Percentiles rank a stretch among this genome's conserved stretches.
These are phyloP conservation scores for Citrus hindsii DNA, from an alignment of 345 rosid species.

Conservation along the genomic window DNA sequence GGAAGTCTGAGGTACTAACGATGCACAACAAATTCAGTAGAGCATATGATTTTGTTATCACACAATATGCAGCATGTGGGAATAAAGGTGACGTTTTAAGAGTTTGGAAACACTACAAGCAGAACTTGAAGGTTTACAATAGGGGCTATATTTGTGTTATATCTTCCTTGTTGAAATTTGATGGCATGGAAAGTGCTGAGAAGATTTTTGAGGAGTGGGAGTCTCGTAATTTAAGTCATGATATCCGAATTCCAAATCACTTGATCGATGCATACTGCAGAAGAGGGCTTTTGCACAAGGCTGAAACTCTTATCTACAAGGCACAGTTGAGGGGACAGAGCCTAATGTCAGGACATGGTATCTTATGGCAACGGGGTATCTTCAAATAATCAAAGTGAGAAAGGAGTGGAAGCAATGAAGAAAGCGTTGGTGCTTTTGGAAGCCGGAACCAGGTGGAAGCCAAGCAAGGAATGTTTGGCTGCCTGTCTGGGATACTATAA, in stretches of 20 bases:
- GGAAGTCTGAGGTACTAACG: constrained; percentile 28
- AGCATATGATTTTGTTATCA: constrained; percentile 24
- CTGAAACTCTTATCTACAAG: constrained; percentile 19
- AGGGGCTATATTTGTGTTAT: constrained; percentile 19
- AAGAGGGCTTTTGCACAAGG: constrained; percentile 33
- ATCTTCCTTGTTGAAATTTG: constrained; percentile 29
- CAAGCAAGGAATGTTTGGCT: constrained; percentile 11
- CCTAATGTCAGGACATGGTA: constrained; percentile 28
- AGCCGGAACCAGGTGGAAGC: constrained; percentile 6
- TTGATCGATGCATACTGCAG: constrained; percentile 25
- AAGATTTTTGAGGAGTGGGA: constrained; percentile 41
- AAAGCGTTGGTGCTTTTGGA: constrained; percentile 18
- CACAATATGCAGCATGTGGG: constrained; percentile 29
- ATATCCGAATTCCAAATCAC: constrained; percentile 26
- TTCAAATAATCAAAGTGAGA: constrained; percentile 9
- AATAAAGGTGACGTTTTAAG: constrained; percentile 40
- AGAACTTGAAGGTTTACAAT: constrained; percentile 11
- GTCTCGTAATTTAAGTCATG: not conserved
- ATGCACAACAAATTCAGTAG: not conserved
- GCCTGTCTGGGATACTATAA: constrained; percentile 26
- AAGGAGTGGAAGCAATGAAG: constrained; percentile 32
- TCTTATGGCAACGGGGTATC: constrained; percentile 21
- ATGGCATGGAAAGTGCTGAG: constrained; percentile 39
- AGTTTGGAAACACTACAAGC: constrained; percentile 34
- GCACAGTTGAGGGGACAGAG: constrained; percentile 12